Evolutionary conservation across 2,329 filamentous ascomycete genomes (phyloP), one percentile per base, ranked within the genome.

Genomic region (Dactylonectria macrodidyma): DNA sequence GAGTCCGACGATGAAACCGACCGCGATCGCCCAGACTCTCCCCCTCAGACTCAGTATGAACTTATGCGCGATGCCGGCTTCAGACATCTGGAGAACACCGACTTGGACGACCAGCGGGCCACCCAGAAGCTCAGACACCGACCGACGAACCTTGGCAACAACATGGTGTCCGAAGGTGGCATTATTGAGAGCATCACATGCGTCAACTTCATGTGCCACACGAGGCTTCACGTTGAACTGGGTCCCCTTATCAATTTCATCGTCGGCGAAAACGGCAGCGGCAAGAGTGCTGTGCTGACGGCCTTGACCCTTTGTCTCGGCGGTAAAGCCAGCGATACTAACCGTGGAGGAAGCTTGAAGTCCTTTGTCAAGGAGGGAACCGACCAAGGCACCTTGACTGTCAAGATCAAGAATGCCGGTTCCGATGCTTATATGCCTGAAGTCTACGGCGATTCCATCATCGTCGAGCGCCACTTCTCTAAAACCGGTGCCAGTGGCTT

Each of bases 231-330:
- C 50, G 93, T 97, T 67, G 89, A 92, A 64, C 86, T 99, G n/a
- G 96, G 96, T 0, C 96, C 96, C 0, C 85, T 98, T 44, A 97
- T 99, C 80, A 99, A 99, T 81, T 99, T 99, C 81, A 95, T 99
- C 69, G 95, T 98, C 62, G 96, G 96, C 16, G 95, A 97, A 80
- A 99, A 99, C 78, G 96, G 96, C 36, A 98, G 95, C 78, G 96
- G 96, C 41, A 99, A 99, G 84, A 99, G 96, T 79, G 96, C 96
- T 3, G 92, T 98, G 14, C 84, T 99, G 33, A 98, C 96, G 0
- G 96, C 95, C 5, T 89, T 99, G 71, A 97, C 95, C 0, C 87
- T 99, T 38, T 98, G 96, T 77, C 86, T 99, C n/a, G 96, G 96
- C 67, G 95, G 93, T 22, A 98, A 98, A 80, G 95, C 96, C 2